Evolutionary conservation across 116 monocot species (phyloP).

Genomic region (Iris pallida): DNA sequence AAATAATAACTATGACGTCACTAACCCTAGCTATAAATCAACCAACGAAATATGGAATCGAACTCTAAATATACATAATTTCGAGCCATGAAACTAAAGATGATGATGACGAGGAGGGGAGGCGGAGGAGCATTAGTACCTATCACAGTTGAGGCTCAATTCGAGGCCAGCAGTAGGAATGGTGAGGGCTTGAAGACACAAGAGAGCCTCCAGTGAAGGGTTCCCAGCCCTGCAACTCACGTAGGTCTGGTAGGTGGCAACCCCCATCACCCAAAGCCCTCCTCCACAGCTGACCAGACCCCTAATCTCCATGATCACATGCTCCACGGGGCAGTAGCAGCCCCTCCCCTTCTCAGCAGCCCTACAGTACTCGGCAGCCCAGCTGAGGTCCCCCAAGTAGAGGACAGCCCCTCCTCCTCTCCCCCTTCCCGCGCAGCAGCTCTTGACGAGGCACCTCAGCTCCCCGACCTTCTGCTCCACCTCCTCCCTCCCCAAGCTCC

Average conservation of each 20-base stretch:
- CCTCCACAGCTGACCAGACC: slow-evolving; percentile 37
- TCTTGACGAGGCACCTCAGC: slow-evolving; percentile 47
- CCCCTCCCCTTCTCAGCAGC: slow-evolving; percentile 14
- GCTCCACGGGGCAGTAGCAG: slow-evolving; percentile 77
- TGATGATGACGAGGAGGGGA: too few species aligned
- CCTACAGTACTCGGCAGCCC: slow-evolving; percentile 59
- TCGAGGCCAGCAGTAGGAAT: slow-evolving; percentile 51
- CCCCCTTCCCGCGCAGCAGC: slow-evolving; percentile 50
- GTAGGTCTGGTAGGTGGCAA: slow-evolving; percentile 72
- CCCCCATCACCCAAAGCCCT: slow-evolving; percentile 74
- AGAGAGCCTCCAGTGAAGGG: slow-evolving; percentile 70
- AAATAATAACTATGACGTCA: too few species aligned
- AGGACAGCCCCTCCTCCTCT: slow-evolving; percentile 59
- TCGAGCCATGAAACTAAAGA: too few species aligned
- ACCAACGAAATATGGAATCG: too few species aligned
- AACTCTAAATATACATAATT: too few species aligned
- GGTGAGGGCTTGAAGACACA: slow-evolving; percentile 67
- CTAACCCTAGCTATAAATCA: too few species aligned
- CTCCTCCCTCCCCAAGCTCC: slow-evolving; percentile 15
- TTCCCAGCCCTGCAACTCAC: slow-evolving; percentile 65
- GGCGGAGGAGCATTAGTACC: slow-evolving; percentile 5
- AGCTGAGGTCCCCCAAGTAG: slow-evolving; percentile 76
- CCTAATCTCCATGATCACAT: slow-evolving; percentile 75
- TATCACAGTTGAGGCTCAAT: slow-evolving; percentile 52
- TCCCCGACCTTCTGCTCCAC: slow-evolving; percentile 70